phyloP scores from a whole-genome alignment of 495 filamentous ascomycete genomes.

The Hypoxylon lenormandii region DNA sequence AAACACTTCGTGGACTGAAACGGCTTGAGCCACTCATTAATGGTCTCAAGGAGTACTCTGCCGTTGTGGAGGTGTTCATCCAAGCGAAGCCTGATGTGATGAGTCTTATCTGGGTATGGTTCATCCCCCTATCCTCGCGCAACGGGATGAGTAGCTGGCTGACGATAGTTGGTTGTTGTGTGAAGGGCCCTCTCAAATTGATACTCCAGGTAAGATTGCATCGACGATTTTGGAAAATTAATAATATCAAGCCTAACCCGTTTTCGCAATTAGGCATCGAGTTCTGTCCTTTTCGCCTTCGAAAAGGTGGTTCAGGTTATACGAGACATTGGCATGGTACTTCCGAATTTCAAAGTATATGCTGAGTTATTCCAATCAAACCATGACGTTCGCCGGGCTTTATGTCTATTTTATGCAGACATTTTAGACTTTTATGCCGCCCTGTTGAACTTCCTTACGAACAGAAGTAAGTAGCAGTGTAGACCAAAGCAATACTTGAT shows the following conservation, averaged over 20 bases:
- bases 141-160: not conserved
- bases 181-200: constrained; percentile 31
- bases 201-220: constrained; percentile 25
- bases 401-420: constrained; percentile 31
- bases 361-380: constrained; percentile 27
- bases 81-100: constrained; percentile 32
- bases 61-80: constrained; percentile 23
- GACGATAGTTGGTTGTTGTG: not conserved
- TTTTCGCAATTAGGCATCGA: constrained; percentile 15
- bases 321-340: constrained; percentile 22
- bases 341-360: constrained; percentile 34
- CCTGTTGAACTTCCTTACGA: constrained; percentile 26
- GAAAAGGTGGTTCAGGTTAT: constrained; percentile 35
- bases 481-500: not conserved
- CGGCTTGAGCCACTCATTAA: constrained; percentile 25
- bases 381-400: constrained; percentile 18
- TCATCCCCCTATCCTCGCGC: not conserved
- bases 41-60: constrained; percentile 31
- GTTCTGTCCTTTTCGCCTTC: constrained; percentile 20
- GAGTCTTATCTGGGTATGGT: constrained; percentile 32
- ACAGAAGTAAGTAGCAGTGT: constrained; percentile 19
- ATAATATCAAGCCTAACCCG: too few species aligned
- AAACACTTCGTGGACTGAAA: constrained; percentile 27
- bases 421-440: constrained; percentile 33
- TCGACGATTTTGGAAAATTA: not conserved